Base-by-base conservation (phyloP, 2,329 filamentous ascomycete species). In the Trichoderma sp. region DNA sequence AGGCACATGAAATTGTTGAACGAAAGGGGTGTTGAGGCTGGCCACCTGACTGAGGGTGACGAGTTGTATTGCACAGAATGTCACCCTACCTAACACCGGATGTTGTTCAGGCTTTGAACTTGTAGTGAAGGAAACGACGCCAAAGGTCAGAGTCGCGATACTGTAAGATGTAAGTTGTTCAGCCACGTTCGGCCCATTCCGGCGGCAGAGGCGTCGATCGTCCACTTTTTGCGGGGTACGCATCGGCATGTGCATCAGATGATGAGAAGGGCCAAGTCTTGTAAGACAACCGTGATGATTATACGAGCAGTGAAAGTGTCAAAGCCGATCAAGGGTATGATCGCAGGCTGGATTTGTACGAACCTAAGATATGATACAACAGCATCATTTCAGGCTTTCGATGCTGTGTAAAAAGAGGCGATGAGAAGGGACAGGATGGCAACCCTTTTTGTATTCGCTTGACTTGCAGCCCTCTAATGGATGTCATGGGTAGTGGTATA, bases 161-260 rank as follows among this genome's bases (percentile, higher is more conserved):
- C 7, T 56, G 19, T 1, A 41, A 14, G 34, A 39, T 5, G 34
- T 4, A 39, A 14, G 12, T 14, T 39, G 34, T 39, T 12, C 43
- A 55, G 48, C 51, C 50, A 30, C 21, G 14, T 48, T 64, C 52
- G 61, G 44, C 21, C 47, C 45, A 64, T 59, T 64, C 61, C 45
- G 63, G 63, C 45, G 63, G 55, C 47, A 41, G 30, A 21, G 34
- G 39, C 24, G 63, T 43, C 55, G 56, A 65, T 65, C 63, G 26
- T 65, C 63, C 56, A 65, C 56, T 65, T 65, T 65, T 61, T 52
- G 55, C 55, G 63, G 63, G 63, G 63, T 65, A 19, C 41, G 12
- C 24, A 14, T 30, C 24, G 24, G 19, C 10, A 54, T 39, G 24
- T 54, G 28, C 39, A 47, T 55, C 9, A 54, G 41, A 47, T 39